These are phyloP conservation scores for Dictyostelium firmibasis DNA, from an alignment of 78 protist species.

Conservation along the genomic window DNA sequence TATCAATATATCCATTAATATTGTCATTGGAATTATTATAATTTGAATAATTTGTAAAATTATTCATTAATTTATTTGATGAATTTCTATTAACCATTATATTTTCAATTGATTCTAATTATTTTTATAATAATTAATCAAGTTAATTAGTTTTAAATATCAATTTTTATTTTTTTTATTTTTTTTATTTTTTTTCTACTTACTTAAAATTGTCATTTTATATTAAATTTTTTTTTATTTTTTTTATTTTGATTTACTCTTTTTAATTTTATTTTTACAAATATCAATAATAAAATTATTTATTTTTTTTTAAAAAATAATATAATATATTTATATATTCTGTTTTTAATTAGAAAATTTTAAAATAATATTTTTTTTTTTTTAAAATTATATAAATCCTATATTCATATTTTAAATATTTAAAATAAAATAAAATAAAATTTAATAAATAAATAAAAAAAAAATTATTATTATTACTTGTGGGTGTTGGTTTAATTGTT, in stretches of 20 bases:
- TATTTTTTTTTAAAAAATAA: not conserved
- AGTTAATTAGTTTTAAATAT: not conserved
- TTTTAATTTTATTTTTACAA: not conserved
- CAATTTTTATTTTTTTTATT: not conserved
- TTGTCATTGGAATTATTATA: not conserved
- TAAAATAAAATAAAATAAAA: not conserved
- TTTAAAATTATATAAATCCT: not conserved
- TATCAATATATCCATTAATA: not conserved
- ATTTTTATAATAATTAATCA: too few relatives aligned
- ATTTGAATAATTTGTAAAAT: not conserved
- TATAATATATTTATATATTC: too few relatives aligned
- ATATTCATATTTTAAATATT: not conserved
- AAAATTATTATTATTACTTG: not conserved
- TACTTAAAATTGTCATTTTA: constrained; percentile 10
- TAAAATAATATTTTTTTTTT: not conserved
- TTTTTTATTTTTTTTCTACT: not conserved
- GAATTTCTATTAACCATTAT: not conserved
- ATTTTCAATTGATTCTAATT: not conserved
- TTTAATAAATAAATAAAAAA: not conserved
- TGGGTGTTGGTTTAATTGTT: not conserved
- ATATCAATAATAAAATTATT: not conserved
- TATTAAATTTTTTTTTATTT: not conserved
- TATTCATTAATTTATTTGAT: not conserved
- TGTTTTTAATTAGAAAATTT: too few relatives aligned
- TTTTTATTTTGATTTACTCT: not conserved